Evolutionary conservation across 106 monocot genomes (phyloP), one percentile per base, ranked within the genome.

Genomic region (Acanthochlamys bracteata): DNA sequence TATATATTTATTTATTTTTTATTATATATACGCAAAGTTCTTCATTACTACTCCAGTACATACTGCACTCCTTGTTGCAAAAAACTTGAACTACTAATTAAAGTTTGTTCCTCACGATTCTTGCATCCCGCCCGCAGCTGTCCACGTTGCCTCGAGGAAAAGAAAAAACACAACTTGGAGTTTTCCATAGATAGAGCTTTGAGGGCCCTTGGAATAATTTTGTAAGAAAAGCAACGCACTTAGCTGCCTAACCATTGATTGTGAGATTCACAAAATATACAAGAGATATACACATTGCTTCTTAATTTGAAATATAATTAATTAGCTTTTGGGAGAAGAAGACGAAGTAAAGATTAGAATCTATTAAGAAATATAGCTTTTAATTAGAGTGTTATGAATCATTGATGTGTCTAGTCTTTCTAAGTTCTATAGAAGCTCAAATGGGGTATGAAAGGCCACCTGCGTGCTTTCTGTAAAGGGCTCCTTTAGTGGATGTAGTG

Each of bases 361-460:
- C 45, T 16, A 54, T 16, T 4, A 16, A 6, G 6, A 17, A 6
- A 19, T 10, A 54, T 10, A 54, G 53, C 16, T 54, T 6, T 6
- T 10, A 17, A 54, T 8, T 7, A 13, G 7, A 13, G 43, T 7
- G 13, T 7, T 7, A 43, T 43, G 43, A 43, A 8, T 43, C 43
- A 43, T 43, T 43, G n/a, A n/a, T 13, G 43, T 43, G 19, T 63
- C 62, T 42, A 9, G 9, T 7, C 9, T 63, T 19, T 41, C 16
- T 42, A 39, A 10, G n/a, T n/a, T n/a, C 10, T 11, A 1, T 63
- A 11, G 14, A 39, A 63, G 62, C 62, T 63, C 62, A n/a, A 63
- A 63, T 63, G 42, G 62, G 4, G 41, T 63, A 40, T 63, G 19
- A 42, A 63, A 63, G 40, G 62, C 8, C 62, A n/a, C n/a, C n/a